phyloP scores from a whole-genome alignment of 108 stramenopile genomes.

The Skeletonema tropicum region DNA sequence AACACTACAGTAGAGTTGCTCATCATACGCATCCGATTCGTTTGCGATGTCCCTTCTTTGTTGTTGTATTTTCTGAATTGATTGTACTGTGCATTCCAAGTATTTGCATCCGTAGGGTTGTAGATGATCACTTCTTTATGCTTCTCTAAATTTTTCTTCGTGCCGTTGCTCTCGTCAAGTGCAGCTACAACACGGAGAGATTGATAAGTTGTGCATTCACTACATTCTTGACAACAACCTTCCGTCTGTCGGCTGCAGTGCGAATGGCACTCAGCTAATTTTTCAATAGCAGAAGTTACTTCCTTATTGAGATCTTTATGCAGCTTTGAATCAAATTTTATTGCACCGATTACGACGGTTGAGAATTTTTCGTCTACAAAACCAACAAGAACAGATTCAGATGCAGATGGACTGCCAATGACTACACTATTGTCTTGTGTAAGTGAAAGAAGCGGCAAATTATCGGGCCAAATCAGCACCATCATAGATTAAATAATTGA shows the following conservation, averaged over 20 bases:
- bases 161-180: not conserved
- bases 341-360: not conserved
- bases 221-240: not conserved
- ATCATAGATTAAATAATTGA: not conserved
- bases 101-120: conserved; percentile 24
- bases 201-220: not conserved
- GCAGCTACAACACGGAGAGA: not conserved
- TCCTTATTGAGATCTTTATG: not conserved
- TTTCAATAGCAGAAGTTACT: not conserved
- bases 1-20: conserved; percentile 12
- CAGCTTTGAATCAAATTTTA: not conserved
- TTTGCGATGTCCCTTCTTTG: conserved; percentile 9
- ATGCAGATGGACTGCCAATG: not conserved
- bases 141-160: not conserved
- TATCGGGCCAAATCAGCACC: not conserved
- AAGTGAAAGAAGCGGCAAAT: not conserved
- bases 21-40: conserved; percentile 16
- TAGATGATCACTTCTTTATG: conserved; percentile 26
- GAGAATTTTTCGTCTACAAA: not conserved
- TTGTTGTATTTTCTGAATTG: not conserved
- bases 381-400: not conserved
- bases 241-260: not conserved
- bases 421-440: not conserved
- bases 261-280: not conserved
- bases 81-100: conserved; percentile 6